Percentiles rank a stretch among this genome's conserved stretches.
phyloP scores from a whole-genome alignment of 1,284 basidiomycete genomes.

The Retiboletus flavoniger region DNA sequence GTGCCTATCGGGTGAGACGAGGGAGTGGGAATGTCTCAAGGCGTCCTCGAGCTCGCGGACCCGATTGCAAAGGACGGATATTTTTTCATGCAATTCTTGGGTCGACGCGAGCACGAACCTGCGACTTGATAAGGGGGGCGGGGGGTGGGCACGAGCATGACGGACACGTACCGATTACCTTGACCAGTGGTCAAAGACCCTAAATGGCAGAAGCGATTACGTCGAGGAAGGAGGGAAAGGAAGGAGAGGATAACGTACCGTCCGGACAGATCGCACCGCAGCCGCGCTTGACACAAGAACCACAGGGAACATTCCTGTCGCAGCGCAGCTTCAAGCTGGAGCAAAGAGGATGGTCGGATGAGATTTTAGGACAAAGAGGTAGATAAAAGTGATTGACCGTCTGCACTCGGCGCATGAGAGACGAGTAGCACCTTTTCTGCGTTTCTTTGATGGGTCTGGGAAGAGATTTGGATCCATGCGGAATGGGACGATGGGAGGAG shows the following conservation, averaged over 20 bases:
- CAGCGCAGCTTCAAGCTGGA: slow-evolving; percentile 70
- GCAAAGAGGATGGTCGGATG: not conserved
- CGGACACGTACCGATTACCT: slow-evolving; percentile 62
- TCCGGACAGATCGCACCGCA: slow-evolving; percentile 70
- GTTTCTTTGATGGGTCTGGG: slow-evolving; percentile 55
- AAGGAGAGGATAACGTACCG: slow-evolving; percentile 35
- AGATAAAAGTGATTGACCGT: slow-evolving; percentile 40
- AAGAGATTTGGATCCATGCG: slow-evolving; percentile 35
- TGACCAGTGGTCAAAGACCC: slow-evolving; percentile 77
- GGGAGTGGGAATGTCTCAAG: slow-evolving; percentile 57
- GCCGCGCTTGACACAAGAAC: slow-evolving; percentile 51
- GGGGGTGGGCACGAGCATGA: not conserved
- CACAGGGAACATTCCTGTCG: slow-evolving; percentile 52
- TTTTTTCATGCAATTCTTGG: slow-evolving; percentile 80
- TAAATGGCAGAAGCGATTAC: slow-evolving; percentile 25
- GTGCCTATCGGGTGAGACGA: slow-evolving; percentile 60
- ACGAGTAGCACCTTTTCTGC: slow-evolving; percentile 71
- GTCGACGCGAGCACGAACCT: slow-evolving; percentile 82
- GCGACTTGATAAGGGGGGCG: slow-evolving; percentile 8
- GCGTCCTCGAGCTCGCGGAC: slow-evolving; percentile 78
- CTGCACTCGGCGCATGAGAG: slow-evolving; percentile 77
- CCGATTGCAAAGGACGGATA: slow-evolving; percentile 68
- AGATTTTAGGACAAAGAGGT: too few relatives aligned
- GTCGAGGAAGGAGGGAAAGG: slow-evolving; percentile 14
- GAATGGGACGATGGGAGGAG: slow-evolving; percentile 39